A percentile compares a stretch with the other conserved stretches of the same genome.
phyloP scores from a whole-genome alignment of 2,329 filamentous ascomycete genomes.

The Penicillium sp. region DNA sequence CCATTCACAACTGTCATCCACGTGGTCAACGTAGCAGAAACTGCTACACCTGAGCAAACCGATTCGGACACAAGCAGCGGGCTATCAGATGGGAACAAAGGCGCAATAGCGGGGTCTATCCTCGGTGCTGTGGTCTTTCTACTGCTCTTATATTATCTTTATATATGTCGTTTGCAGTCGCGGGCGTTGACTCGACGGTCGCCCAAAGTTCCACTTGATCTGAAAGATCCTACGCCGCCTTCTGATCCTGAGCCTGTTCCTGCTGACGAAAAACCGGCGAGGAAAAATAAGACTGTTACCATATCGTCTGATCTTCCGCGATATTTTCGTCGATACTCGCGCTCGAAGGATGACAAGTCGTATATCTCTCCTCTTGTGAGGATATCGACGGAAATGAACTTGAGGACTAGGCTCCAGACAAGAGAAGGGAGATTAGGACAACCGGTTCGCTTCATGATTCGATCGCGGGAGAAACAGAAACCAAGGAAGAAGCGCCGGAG shows the following conservation, averaged over 20 bases:
- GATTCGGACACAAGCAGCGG: background rate
- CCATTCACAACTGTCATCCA: background rate
- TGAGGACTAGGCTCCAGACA: background rate
- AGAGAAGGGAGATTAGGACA: background rate
- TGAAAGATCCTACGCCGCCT: background rate
- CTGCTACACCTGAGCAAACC: background rate
- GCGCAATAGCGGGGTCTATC: constrained; percentile 3
- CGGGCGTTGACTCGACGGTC: background rate
- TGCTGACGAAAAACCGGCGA: background rate
- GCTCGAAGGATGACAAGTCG: background rate
- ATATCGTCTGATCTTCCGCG: constrained; percentile 1
- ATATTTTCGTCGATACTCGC: background rate
- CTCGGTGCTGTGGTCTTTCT: background rate
- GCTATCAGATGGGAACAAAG: background rate
- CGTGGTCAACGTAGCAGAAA: background rate
- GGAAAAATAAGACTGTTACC: constrained; percentile 1
- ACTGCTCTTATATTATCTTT: constrained; percentile 2
- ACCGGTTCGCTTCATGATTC: constrained; percentile 1
- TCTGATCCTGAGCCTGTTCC: background rate
- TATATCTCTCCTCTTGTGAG: background rate
- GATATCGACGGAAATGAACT: background rate
- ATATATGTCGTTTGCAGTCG: background rate
- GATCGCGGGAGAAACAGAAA: background rate
- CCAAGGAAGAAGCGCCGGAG: background rate
- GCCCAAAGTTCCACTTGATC: background rate